phyloP scores from a whole-genome alignment of 176 grass and related monocot species.

The Olyra latifolia region DNA sequence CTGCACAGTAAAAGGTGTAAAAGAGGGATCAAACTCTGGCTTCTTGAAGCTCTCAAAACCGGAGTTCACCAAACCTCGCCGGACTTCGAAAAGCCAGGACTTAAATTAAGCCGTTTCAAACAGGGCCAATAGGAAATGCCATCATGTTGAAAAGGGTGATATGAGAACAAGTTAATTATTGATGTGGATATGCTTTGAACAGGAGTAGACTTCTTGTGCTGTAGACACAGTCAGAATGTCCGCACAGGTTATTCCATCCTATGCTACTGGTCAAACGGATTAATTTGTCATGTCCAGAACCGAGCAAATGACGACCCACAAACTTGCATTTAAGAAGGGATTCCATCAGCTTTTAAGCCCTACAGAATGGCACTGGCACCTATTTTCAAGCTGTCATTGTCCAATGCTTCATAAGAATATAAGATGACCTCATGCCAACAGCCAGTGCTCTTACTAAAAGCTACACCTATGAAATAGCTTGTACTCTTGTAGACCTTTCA shows the following conservation, averaged over 20 bases:
- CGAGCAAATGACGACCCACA: background rate
- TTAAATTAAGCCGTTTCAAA: too few species aligned
- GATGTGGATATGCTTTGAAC: background rate
- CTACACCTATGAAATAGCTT: background rate
- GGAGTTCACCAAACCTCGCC: too few species aligned
- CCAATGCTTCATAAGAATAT: background rate
- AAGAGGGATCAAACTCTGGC: too few species aligned
- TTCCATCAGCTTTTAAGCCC: background rate
- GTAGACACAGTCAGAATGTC: background rate
- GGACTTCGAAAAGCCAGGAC: too few species aligned
- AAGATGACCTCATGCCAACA: background rate
- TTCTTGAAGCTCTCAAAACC: too few species aligned
- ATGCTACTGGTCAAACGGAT: slow-evolving; percentile 3
- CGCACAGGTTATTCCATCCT: background rate
- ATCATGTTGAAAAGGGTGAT: background rate
- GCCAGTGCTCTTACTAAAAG: background rate
- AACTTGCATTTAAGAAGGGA: slow-evolving; percentile 8
- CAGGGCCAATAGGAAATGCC: background rate
- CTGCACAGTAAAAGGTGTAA: too few species aligned
- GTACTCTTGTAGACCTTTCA: background rate
- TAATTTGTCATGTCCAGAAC: background rate
- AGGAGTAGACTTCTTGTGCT: background rate
- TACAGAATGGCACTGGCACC: background rate
- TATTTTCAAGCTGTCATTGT: background rate
- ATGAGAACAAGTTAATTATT: background rate